Evolutionary conservation across 495 filamentous ascomycete genomes (phyloP).

Genomic region (Pyronema omphalodes): DNA sequence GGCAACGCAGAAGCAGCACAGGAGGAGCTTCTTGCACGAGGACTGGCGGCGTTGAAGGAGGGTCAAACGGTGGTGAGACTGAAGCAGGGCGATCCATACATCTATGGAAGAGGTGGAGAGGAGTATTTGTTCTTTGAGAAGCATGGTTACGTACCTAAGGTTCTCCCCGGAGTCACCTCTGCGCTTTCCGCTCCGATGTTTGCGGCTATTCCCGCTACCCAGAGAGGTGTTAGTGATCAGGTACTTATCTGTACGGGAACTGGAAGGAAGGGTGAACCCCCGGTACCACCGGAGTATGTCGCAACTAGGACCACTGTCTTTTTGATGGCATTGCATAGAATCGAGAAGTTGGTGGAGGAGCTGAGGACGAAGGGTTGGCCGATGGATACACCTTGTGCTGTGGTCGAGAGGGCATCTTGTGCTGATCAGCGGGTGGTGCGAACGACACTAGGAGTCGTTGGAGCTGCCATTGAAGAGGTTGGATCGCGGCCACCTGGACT

Average conservation of each 20-base stretch:
- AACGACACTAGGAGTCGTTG: conserved; percentile 62
- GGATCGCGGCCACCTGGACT: conserved; percentile 80
- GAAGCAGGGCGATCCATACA: conserved; percentile 92
- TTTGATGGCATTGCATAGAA: conserved; percentile 81
- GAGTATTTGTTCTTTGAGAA: conserved; percentile 71
- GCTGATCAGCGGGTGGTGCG: conserved; percentile 85
- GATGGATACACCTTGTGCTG: conserved; percentile 60
- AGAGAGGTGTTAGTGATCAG: conserved; percentile 78
- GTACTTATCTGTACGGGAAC: conserved; percentile 89
- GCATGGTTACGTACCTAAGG: conserved; percentile 48
- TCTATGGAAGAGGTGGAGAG: conserved; percentile 87
- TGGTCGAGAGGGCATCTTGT: conserved; percentile 86
- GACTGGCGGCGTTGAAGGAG: conserved; percentile 46
- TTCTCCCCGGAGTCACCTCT: conserved; percentile 80
- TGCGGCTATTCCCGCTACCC: conserved; percentile 70
- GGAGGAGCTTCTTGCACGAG: conserved; percentile 69
- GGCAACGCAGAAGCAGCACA: conserved; percentile 91
- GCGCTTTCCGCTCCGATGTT: conserved; percentile 76
- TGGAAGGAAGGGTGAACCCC: conserved; percentile 72
- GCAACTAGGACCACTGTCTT: conserved; percentile 73
- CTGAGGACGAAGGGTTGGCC: conserved; percentile 37
- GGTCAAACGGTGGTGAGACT: conserved; percentile 71
- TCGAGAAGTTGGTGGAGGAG: conserved; percentile 48
- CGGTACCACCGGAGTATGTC: conserved; percentile 61
- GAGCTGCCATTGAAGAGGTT: conserved; percentile 68